Evolutionary conservation across 2,329 filamentous ascomycete genomes (phyloP).

Genomic region (Curvularia sp.): DNA sequence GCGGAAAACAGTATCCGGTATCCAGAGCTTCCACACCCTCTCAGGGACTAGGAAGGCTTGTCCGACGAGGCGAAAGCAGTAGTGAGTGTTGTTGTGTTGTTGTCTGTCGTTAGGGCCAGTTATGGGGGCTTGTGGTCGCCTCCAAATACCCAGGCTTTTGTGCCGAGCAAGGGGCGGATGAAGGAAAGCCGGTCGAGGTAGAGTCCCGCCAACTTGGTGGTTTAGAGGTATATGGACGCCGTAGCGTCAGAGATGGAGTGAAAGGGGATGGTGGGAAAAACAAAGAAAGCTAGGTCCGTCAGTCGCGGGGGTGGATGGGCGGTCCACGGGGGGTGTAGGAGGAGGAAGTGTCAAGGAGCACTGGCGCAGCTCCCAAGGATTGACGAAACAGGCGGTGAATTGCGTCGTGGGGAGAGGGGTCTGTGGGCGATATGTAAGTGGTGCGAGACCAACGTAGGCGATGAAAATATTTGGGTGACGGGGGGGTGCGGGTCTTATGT

Average conservation of each 20-base stretch:
- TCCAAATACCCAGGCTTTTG: constrained; percentile 93
- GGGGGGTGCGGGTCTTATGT: constrained; percentile 22
- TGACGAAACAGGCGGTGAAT: constrained; percentile 6
- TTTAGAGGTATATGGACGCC: constrained; percentile 55
- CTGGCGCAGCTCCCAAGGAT: constrained; percentile 18
- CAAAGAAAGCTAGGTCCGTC: constrained; percentile 29
- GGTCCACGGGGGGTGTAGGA: constrained; percentile 23
- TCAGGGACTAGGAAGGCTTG: constrained; percentile 31
- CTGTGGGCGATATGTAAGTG: constrained; percentile 10
- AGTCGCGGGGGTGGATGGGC: constrained; percentile 36
- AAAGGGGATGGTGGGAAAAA: constrained; percentile 29
- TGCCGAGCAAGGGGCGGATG: constrained; percentile 89
- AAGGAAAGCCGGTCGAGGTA: constrained; percentile 73
- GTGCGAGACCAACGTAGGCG: constrained; percentile 37
- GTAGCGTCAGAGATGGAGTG: constrained; percentile 43
- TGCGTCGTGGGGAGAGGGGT: constrained; percentile 1
- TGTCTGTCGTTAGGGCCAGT: constrained; percentile 61
- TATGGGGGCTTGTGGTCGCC: constrained; percentile 94
- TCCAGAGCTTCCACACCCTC: constrained; percentile 38
- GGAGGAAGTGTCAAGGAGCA: constrained; percentile 18
- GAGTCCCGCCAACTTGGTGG: constrained; percentile 95
- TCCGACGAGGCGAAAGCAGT: constrained; percentile 26
- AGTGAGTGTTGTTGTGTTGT: constrained; percentile 19
- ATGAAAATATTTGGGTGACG: constrained; percentile 27
- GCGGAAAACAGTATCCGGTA: constrained; percentile 29